Conservation (phyloP, 2,329 filamentous ascomycete genomes). For the Aspergillus sp. region DNA sequence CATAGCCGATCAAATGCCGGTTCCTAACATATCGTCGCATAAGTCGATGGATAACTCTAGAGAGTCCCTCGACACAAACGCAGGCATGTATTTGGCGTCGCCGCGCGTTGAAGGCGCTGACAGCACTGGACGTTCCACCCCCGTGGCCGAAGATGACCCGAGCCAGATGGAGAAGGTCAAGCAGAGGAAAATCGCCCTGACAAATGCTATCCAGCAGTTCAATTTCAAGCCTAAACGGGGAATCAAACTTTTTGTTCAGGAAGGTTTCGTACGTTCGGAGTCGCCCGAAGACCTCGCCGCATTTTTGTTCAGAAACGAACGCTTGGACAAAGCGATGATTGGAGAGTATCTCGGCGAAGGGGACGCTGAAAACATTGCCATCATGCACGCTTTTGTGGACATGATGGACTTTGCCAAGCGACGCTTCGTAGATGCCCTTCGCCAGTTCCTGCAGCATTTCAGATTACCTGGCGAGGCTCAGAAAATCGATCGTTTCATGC, state of each 20-base stretch:
- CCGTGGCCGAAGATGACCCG: slow-evolving; percentile 79
- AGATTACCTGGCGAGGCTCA: slow-evolving; percentile 92
- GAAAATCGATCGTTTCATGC: slow-evolving; percentile 99
- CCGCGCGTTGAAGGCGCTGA: slow-evolving; percentile 57
- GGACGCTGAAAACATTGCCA: slow-evolving; percentile 87
- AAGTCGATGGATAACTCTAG: slow-evolving; percentile 60
- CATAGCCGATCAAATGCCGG: slow-evolving; percentile 52
- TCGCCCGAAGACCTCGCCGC: slow-evolving; percentile 76
- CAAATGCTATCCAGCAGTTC: slow-evolving; percentile 85
- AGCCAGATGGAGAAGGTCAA: slow-evolving; percentile 93
- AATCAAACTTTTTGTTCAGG: slow-evolving; percentile 75
- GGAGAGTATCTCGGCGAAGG: slow-evolving; percentile 95
- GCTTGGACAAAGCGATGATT: slow-evolving; percentile 84
- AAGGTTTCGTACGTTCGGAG: slow-evolving; percentile 82
- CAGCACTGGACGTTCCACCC: slow-evolving; percentile 61
- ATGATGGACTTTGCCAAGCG: slow-evolving; percentile 89
- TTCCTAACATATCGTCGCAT: slow-evolving; percentile 44
- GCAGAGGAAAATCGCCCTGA: slow-evolving; percentile 85
- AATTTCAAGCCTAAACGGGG: slow-evolving; percentile 98
- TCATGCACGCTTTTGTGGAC: slow-evolving; percentile 98
- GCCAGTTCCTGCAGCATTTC: slow-evolving; percentile 91
- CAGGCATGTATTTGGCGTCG: slow-evolving; percentile 52
- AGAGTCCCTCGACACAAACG: slow-evolving; percentile 70
- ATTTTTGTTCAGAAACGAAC: slow-evolving; percentile 78
- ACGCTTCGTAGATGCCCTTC: slow-evolving; percentile 86